Conservation (phyloP, 2,329 filamentous ascomycete species). For the Aspergillus neoniger region DNA sequence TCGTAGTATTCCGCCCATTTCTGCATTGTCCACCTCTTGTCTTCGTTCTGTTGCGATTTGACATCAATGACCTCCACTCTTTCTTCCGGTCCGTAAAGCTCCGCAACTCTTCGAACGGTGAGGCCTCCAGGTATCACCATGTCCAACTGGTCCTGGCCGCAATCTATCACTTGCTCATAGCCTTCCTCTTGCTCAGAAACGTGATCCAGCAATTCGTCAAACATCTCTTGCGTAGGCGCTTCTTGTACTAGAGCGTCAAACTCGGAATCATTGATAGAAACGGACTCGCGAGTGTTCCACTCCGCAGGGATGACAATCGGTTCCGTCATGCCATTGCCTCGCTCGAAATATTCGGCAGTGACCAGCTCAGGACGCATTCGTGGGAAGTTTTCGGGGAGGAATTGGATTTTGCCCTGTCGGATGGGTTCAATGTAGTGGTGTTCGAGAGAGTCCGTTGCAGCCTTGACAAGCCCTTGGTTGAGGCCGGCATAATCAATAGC, state of each 20-base stretch:
- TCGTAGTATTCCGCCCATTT: conserved; percentile 71
- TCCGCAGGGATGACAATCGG: conserved; percentile 67
- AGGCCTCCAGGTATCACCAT: conserved; percentile 68
- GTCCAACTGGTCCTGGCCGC: conserved; percentile 65
- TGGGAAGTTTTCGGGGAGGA: conserved; percentile 63
- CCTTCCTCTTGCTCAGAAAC: conserved; percentile 29
- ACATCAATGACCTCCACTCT: conserved; percentile 69
- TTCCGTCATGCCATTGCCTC: conserved; percentile 63
- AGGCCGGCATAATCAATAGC: conserved; percentile 69
- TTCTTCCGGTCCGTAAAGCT: conserved; percentile 64
- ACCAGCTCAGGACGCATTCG: conserved; percentile 65
- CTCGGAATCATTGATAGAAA: conserved; percentile 25
- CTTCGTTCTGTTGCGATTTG: conserved; percentile 67
- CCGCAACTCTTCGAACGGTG: conserved; percentile 64
- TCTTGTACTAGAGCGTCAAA: conserved; percentile 36
- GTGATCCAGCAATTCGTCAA: conserved; percentile 41
- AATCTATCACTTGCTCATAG: conserved; percentile 53
- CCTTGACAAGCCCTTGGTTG: conserved; percentile 66
- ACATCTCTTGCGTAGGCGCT: conserved; percentile 42
- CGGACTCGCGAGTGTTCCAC: conserved; percentile 58
- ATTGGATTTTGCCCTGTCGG: conserved; percentile 64
- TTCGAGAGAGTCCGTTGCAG: conserved; percentile 63
- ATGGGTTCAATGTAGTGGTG: conserved; percentile 70
- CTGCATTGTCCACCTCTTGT: conserved; percentile 65
- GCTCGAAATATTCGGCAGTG: conserved; percentile 64